Percentiles rank a stretch among this genome's conserved stretches.
Evolutionary conservation across 768 basidiomycete species (phyloP).

Genomic region (Agrocybe pediades): DNA sequence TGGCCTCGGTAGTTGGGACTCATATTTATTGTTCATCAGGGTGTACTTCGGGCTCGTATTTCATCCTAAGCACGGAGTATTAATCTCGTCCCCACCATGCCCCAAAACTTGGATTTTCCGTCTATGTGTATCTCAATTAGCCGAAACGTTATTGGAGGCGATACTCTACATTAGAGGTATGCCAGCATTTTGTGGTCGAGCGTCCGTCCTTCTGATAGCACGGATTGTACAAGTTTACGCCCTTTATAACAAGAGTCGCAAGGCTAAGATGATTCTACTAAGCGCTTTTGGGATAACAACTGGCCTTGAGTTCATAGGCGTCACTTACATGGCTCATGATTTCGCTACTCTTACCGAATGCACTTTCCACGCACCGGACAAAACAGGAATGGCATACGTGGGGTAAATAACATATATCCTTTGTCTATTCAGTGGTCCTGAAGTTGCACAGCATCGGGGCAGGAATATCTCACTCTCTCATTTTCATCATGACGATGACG

Average conservation of each 20-base stretch:
- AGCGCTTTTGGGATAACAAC: neutral
- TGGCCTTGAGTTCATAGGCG: neutral
- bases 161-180: conserved; percentile 7
- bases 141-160: neutral
- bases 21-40: neutral
- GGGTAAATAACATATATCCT: neutral
- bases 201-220: neutral
- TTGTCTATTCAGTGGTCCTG: neutral
- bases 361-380: neutral
- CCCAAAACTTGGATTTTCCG: neutral
- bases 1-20: neutral
- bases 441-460: neutral
- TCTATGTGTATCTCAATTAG: neutral
- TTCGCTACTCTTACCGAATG: neutral
- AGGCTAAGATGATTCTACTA: neutral
- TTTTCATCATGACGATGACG: conserved; percentile 1
- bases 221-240: conserved; percentile 10
- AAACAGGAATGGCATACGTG: neutral
- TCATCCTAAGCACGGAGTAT: neutral
- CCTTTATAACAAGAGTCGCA: conserved; percentile 7
- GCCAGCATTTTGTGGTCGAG: neutral
- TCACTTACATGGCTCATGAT: neutral
- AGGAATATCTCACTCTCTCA: conserved; percentile 1
- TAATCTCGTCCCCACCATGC: neutral
- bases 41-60: neutral